These are phyloP conservation scores for Termitomyces sp. DNA, from an alignment of 768 basidiomycete genomes.

Conservation along the genomic window DNA sequence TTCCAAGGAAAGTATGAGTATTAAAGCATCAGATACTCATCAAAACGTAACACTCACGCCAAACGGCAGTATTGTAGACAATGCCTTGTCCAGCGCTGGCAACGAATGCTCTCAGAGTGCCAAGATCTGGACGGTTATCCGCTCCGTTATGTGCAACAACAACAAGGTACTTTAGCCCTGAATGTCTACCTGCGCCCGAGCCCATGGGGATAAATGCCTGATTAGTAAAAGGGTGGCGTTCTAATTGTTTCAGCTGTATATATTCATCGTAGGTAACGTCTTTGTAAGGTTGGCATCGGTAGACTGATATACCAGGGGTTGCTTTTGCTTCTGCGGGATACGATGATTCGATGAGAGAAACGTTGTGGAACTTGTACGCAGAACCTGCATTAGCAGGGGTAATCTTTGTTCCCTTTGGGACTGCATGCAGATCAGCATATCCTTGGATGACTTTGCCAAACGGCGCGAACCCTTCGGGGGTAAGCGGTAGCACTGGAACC, in stretches of 20 bases:
- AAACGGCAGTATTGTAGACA: conserved; percentile 74
- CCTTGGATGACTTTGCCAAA: conserved; percentile 93
- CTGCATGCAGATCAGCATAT: conserved; percentile 60
- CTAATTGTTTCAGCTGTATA: conserved; percentile 66
- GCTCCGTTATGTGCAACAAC: conserved; percentile 78
- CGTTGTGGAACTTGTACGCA: conserved; percentile 89
- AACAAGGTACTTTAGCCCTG: conserved; percentile 65
- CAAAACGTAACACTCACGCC: conserved; percentile 64
- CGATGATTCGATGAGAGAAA: conserved; percentile 61
- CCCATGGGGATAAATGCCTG: conserved; percentile 97
- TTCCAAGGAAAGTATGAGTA: conserved; percentile 22
- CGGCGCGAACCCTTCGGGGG: conserved; percentile 78
- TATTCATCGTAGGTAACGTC: conserved; percentile 41
- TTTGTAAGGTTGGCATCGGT: conserved; percentile 59
- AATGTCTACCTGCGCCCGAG: conserved; percentile 37
- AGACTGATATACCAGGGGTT: conserved; percentile 73
- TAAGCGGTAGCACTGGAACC: conserved; percentile 64
- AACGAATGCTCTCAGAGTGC: conserved; percentile 74
- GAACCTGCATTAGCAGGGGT: conserved; percentile 87
- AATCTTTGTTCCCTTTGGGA: conserved; percentile 63
- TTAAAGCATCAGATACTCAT: conserved; percentile 6
- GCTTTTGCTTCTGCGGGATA: conserved; percentile 58
- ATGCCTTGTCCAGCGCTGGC: conserved; percentile 82
- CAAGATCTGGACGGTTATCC: conserved; percentile 73
- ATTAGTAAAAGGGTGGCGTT: conserved; percentile 85